A percentile compares a stretch with the other conserved stretches of the same genome.
Conservation (phyloP, 352 stramenopile genomes). For the Globisporangium perplexum region DNA sequence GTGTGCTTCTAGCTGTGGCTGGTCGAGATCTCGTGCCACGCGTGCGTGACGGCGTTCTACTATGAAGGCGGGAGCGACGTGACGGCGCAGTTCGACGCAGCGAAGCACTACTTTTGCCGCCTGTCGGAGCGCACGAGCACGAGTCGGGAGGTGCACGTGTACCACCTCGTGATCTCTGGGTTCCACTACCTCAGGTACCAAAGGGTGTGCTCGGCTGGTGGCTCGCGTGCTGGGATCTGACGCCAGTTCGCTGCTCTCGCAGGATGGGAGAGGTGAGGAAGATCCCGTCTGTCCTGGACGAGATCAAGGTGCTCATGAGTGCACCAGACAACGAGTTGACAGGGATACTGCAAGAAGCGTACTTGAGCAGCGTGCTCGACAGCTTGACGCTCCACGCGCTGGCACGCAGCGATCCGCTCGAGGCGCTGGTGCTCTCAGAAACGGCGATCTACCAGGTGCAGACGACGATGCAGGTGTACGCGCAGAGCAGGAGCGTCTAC, state of each 20-base stretch:
- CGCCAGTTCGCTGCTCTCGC: background rate
- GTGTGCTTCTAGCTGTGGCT: conserved; percentile 45
- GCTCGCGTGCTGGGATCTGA: background rate
- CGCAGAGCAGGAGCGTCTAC: conserved; percentile 25
- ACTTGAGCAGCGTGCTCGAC: conserved; percentile 53
- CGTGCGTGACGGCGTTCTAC: conserved; percentile 36
- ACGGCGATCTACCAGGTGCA: conserved; percentile 47
- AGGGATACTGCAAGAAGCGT: conserved; percentile 23
- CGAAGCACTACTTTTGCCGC: conserved; percentile 36
- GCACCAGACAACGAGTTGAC: conserved; percentile 3
- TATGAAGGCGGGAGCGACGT: conserved; percentile 20
- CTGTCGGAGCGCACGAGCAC: conserved; percentile 16
- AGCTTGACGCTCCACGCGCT: conserved; percentile 33
- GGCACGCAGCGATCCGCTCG: conserved; percentile 31
- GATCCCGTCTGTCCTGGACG: conserved; percentile 32
- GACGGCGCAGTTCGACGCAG: conserved; percentile 31
- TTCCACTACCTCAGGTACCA: conserved; percentile 52
- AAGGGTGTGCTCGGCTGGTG: too few relatives aligned
- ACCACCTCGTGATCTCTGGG: conserved; percentile 53
- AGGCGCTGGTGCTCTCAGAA: conserved; percentile 44
- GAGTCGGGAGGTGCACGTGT: conserved; percentile 31
- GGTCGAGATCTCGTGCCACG: conserved; percentile 54
- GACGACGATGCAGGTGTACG: conserved; percentile 36
- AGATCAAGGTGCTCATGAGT: conserved; percentile 23
- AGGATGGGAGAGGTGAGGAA: conserved; percentile 43